Base-by-base conservation (phyloP, 164 flowering plant species). In the Stephania japonica region DNA sequence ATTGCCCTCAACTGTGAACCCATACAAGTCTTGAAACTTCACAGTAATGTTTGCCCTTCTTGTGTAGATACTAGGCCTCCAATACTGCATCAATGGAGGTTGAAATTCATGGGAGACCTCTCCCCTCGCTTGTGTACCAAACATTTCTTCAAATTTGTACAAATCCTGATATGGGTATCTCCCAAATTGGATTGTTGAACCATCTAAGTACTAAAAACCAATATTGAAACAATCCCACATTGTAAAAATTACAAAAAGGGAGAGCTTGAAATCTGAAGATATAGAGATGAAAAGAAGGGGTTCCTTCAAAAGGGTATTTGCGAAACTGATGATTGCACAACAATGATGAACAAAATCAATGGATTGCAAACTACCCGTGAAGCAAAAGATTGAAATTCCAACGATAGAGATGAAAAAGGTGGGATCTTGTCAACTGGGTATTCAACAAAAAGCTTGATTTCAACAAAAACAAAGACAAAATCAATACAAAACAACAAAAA, bases 1-100 rank as follows among this genome's bases (percentile, higher is more conserved):
- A 85, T 95, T 90, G 11, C 99, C 99, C 81, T 95, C 98, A 0
- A 95, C 99, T 0, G 90, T 86, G 75, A 95, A 95, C 74, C 94
- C 97, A 78, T 95, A 95, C 42, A 95, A 83, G 78, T 95, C 99
- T 76, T 93, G 98, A 75, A 95, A 95, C 73, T 95, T 91, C 0
- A 93, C 98, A 0, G 78, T 78, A 23, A 95, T 72, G 72, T 87
- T 89, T 19, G 94, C 97, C 82, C 93, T 87, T 56, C 94, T 83
- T 25, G 93, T 78, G 66, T 85, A 89, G 74, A 89, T 87, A 81
- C 90, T 89, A 6, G 89, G 91, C 83, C 87, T 86, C 79, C 82
- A 82, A 59, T 84, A 82, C 64, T 84, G 82, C 11, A 89, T 78
- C 67, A 81, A 87, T 23, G 38, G 38, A 32, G 90, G 70, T 50